Evolutionary conservation across 495 filamentous ascomycete genomes (phyloP).

Genomic region (Penicillium longicatenatum): DNA sequence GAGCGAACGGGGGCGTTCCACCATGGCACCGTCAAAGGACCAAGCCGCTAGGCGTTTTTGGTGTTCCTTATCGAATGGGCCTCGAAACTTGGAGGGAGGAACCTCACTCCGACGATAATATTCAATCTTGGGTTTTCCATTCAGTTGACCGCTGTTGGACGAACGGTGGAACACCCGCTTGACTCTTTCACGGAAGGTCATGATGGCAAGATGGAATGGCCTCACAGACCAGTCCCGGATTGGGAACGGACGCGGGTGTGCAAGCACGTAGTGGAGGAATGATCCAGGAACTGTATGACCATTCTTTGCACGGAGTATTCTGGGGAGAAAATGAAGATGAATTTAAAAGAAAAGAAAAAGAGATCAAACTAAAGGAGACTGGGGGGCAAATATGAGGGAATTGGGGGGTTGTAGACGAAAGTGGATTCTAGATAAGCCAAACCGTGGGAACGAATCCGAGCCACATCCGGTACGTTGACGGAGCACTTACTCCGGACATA

Average conservation of each 20-base stretch:
- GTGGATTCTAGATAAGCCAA: slow-evolving; percentile 21
- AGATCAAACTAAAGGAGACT: slow-evolving; percentile 1
- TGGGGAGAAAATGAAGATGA: slow-evolving; percentile 1
- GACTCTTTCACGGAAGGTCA: slow-evolving; percentile 52
- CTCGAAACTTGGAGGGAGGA: slow-evolving; percentile 54
- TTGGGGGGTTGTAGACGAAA: background rate
- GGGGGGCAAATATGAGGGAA: slow-evolving; percentile 9
- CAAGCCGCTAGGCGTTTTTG: slow-evolving; percentile 52
- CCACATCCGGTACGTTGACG: background rate
- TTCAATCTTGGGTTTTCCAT: slow-evolving; percentile 47
- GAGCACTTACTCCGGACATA: background rate
- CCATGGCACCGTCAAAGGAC: slow-evolving; percentile 47
- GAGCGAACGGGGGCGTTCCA: slow-evolving; percentile 36
- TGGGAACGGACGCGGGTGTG: slow-evolving; percentile 42
- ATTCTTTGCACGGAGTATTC: slow-evolving; percentile 15
- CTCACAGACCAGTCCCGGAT: slow-evolving; percentile 39
- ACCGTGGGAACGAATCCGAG: slow-evolving; percentile 22
- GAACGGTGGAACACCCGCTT: slow-evolving; percentile 42
- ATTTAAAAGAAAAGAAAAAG: slow-evolving; percentile 6
- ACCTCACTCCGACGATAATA: slow-evolving; percentile 54
- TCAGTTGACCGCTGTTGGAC: slow-evolving; percentile 29
- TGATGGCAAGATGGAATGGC: slow-evolving; percentile 17
- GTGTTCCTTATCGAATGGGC: slow-evolving; percentile 54
- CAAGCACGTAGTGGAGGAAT: slow-evolving; percentile 34
- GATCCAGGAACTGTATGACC: slow-evolving; percentile 16